Conservation (phyloP, 2,329 filamentous ascomycete species). For the Acarospora socialis region DNA sequence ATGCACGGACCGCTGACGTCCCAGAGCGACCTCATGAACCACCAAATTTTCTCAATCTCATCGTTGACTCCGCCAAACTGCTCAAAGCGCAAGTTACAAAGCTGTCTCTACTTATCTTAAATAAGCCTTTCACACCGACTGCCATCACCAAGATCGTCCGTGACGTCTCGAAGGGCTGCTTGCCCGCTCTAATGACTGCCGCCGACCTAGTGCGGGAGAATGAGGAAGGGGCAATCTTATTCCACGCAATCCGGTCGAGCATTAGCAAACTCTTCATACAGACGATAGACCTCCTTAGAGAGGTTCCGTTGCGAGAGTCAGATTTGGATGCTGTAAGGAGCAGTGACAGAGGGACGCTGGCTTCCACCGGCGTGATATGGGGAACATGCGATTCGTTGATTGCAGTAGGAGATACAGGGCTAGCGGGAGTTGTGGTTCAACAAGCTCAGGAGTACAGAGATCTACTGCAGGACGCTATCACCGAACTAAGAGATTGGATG, state of each 20-base stretch:
- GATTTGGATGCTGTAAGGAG: constrained; percentile 18
- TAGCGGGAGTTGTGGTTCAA: constrained; percentile 54
- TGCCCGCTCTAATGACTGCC: constrained; percentile 60
- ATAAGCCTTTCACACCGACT: constrained; percentile 69
- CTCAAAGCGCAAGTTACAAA: constrained; percentile 77
- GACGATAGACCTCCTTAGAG: constrained; percentile 15
- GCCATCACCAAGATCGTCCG: constrained; percentile 57
- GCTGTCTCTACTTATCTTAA: constrained; percentile 72
- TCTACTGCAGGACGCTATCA: constrained; percentile 65
- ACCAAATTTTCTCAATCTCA: constrained; percentile 44
- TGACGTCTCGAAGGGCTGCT: constrained; percentile 56
- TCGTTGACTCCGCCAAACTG: constrained; percentile 56
- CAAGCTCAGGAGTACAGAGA: constrained; percentile 63
- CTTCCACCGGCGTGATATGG: constrained; percentile 68
- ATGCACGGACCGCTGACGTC: too few relatives aligned
- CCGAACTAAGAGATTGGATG: constrained; percentile 79
- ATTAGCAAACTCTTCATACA: constrained; percentile 4
- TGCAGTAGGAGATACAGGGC: constrained; percentile 48
- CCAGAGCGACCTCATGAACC: too few relatives aligned
- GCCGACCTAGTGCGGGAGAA: constrained; percentile 49
- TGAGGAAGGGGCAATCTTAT: constrained; percentile 40
- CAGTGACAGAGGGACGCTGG: constrained; percentile 33
- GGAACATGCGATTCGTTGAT: constrained; percentile 62
- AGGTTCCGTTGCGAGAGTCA: constrained; percentile 32
- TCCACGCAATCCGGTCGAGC: constrained; percentile 16